Evolutionary conservation across 2,329 filamentous ascomycete species (phyloP), one percentile per base, ranked within the genome.

Genomic region (Calonectria hongkongensis): DNA sequence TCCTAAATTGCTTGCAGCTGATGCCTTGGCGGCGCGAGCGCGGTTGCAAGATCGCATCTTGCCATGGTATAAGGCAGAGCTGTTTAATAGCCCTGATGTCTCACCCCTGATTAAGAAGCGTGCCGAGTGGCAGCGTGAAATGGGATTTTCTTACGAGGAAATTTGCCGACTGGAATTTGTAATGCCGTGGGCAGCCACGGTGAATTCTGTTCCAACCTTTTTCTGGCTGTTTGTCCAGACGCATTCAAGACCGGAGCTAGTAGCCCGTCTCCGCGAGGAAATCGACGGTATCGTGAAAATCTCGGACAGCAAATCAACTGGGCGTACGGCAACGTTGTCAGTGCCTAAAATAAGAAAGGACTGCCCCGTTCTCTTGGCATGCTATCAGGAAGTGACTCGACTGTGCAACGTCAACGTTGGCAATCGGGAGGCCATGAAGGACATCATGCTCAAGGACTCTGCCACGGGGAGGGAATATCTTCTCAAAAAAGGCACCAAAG

Each of bases 171-270:
- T 70, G n/a, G 73, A 75, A 45, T 48, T 75, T 41, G 51, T 58
- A 0, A 36, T 75, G 7, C 58, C 63, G 9, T 71, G 68, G 69
- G 73, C 66, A 7, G 47, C 66, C 27, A 48, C 66, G 1, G 67
- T 69, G 5, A 75, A 75, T 39, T 68, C 66, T 4, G 62, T 75
- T 18, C 58, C 73, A 2, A 68, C 72, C 9, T n/a, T 74, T 3
- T 74, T 72, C 50, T 75, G 72, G 73, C 9, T 74, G 16, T 68
- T 75, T 28, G 51, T 45, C 4, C 50, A 72, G 13, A 47, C 66
- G 15, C 51, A 70, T 33, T 65, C 68, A 4, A 36, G 43, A 12
- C 72, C 66, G 3, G 43, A 72, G 36, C 27, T 62, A 9, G 13
- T 30, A 3, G 6, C 18, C 2, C 64, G 45, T 13, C 33, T 73